Evolutionary conservation across 805 yeast species (phyloP).

Genomic region (Schizosaccharomyces japonicus): DNA sequence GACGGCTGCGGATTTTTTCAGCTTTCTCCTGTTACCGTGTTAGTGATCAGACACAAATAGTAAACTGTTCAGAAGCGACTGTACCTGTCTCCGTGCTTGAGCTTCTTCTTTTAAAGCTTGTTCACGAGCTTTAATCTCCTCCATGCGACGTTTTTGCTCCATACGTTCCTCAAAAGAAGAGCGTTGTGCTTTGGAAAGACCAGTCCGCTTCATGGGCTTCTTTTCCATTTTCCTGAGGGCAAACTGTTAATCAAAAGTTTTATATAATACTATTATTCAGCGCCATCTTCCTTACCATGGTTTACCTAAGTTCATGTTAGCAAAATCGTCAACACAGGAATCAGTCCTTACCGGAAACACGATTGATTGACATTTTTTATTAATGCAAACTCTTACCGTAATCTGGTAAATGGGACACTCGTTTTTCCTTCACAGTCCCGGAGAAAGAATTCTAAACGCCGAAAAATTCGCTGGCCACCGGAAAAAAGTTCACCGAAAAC

Average conservation of each 20-base stretch:
- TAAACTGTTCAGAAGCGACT: neutral
- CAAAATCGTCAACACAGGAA: too few species aligned
- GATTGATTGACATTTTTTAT: too few species aligned
- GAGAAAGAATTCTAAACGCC: too few species aligned
- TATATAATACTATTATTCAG: neutral
- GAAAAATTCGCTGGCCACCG: too few species aligned
- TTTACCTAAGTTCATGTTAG: too few species aligned
- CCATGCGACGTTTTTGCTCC: neutral
- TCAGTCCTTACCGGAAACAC: too few species aligned
- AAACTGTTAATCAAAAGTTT: neutral
- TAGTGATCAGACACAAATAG: neutral
- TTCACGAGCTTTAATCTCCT: neutral
- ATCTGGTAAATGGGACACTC: too few species aligned
- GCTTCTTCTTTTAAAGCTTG: neutral
- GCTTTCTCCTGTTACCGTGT: neutral
- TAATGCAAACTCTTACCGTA: too few species aligned
- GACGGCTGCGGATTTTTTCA: neutral
- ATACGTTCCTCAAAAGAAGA: conserved; percentile 2
- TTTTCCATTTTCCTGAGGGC: conserved; percentile 1
- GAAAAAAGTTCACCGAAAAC: too few species aligned
- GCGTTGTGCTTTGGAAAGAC: neutral
- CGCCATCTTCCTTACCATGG: neutral
- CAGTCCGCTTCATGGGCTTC: neutral
- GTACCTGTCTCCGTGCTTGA: neutral
- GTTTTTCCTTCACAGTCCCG: too few species aligned